phyloP scores from a whole-genome alignment of 176 grass and related monocot genomes.

The Musa itinerans region DNA sequence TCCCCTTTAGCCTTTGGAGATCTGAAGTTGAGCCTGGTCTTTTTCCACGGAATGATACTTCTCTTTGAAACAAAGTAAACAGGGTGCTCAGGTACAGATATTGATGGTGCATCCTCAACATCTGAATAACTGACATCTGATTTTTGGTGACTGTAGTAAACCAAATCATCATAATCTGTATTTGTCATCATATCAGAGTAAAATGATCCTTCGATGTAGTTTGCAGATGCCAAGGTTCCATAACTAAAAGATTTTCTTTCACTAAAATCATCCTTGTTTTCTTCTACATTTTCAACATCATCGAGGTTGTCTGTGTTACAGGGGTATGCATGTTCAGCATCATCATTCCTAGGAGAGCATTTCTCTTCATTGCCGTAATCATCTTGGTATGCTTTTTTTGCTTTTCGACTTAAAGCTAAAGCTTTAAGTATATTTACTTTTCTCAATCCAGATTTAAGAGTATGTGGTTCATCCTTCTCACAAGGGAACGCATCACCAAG shows the following conservation, averaged over 20 bases:
- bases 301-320: conserved; percentile 73
- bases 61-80: conserved; percentile 28
- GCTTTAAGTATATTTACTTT: conserved; percentile 19
- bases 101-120: conserved; percentile 31
- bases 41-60: conserved; percentile 85
- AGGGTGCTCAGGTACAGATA: conserved; percentile 30
- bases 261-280: conserved; percentile 19
- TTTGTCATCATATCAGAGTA: conserved; percentile 48
- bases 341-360: conserved; percentile 18
- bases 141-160: conserved; percentile 66
- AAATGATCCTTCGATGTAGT: conserved; percentile 45
- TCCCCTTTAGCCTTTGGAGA: conserved; percentile 75
- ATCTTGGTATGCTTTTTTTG: neutral
- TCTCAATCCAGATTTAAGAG: conserved; percentile 69
- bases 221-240: conserved; percentile 62
- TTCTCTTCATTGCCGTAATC: neutral
- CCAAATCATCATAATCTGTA: conserved; percentile 60
- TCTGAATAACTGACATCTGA: conserved; percentile 55
- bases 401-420: neutral
- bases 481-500: conserved; percentile 44
- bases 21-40: conserved; percentile 46
- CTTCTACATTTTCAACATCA: conserved; percentile 31
- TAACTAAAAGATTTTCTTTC: conserved; percentile 83
- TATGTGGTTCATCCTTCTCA: conserved; percentile 61
- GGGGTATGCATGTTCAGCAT: conserved; percentile 34